Evolutionary conservation across 2,329 filamentous ascomycete genomes (phyloP).

Genomic region (Pseudogymnoascus sp.): DNA sequence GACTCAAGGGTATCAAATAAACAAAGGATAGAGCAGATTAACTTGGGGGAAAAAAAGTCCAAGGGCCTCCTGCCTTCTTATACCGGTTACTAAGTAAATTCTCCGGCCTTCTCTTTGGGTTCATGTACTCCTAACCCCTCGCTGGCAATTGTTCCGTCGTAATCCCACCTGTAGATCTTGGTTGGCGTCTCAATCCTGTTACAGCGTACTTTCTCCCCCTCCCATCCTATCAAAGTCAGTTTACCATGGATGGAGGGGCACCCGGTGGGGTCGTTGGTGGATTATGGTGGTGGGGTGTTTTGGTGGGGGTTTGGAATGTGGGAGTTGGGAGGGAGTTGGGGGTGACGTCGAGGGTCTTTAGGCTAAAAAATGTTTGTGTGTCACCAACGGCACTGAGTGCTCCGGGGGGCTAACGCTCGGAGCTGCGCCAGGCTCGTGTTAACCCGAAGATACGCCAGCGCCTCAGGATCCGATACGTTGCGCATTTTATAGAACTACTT

Average conservation of each 20-base stretch:
- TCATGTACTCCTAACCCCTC: background rate
- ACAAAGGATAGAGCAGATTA: background rate
- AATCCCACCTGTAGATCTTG: background rate
- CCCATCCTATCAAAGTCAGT: background rate
- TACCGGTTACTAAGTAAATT: background rate
- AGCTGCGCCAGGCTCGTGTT: background rate
- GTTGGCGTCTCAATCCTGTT: background rate
- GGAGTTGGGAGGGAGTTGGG: background rate
- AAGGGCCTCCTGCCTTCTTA: background rate
- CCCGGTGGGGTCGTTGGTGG: background rate
- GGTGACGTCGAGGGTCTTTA: background rate
- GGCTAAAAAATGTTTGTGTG: background rate
- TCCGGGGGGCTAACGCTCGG: background rate
- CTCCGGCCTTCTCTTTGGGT: background rate
- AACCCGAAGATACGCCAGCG: slow-evolving; percentile 1
- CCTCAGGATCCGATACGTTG: background rate
- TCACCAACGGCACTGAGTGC: background rate
- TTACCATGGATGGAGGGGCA: background rate
- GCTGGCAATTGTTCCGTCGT: background rate
- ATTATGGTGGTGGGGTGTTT: background rate
- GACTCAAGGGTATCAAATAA: slow-evolving; percentile 5
- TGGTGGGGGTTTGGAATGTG: background rate
- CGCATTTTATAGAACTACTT: background rate
- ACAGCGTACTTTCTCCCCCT: background rate
- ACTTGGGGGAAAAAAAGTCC: background rate